Evolutionary conservation across 306 rosid species (phyloP).

Genomic region (Phaseolus lunatus): DNA sequence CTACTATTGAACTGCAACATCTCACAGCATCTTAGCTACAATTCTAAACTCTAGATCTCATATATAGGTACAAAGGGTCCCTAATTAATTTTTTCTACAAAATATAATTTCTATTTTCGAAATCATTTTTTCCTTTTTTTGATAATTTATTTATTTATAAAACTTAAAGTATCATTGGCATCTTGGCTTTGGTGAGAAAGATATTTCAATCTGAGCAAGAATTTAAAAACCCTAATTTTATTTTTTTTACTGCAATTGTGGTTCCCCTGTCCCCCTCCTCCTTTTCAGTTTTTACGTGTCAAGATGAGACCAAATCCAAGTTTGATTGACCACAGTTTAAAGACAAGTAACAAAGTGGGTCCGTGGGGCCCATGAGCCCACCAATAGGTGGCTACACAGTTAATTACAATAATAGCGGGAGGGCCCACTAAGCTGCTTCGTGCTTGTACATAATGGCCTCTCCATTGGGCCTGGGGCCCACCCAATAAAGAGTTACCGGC

Average conservation of each 20-base stretch:
- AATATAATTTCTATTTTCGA: too few relatives aligned
- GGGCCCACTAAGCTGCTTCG: slow-evolving; percentile 49
- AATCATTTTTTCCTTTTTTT: too few relatives aligned
- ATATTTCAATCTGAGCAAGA: slow-evolving; percentile 29
- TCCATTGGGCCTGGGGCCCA: slow-evolving; percentile 30
- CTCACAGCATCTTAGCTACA: neutral
- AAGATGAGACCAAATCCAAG: slow-evolving; percentile 44
- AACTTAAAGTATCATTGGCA: too few relatives aligned
- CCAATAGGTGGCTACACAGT: slow-evolving; percentile 43
- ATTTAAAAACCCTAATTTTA: neutral
- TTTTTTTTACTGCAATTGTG: slow-evolving; percentile 32
- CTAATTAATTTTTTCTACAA: too few relatives aligned
- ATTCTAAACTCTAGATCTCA: too few relatives aligned
- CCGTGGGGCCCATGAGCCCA: slow-evolving; percentile 31
- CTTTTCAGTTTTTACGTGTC: slow-evolving; percentile 27
- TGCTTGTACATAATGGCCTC: slow-evolving; percentile 37
- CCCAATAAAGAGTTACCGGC: slow-evolving; percentile 51
- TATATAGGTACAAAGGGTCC: too few relatives aligned
- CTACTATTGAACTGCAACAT: neutral
- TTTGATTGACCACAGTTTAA: slow-evolving; percentile 31
- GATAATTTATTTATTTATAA: too few relatives aligned
- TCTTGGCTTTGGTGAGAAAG: neutral
- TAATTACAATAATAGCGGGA: slow-evolving; percentile 21
- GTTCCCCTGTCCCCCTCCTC: slow-evolving; percentile 28
- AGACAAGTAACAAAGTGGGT: slow-evolving; percentile 33